phyloP scores from a whole-genome alignment of 1,284 basidiomycete genomes.

The Heterobasidion annosum region DNA sequence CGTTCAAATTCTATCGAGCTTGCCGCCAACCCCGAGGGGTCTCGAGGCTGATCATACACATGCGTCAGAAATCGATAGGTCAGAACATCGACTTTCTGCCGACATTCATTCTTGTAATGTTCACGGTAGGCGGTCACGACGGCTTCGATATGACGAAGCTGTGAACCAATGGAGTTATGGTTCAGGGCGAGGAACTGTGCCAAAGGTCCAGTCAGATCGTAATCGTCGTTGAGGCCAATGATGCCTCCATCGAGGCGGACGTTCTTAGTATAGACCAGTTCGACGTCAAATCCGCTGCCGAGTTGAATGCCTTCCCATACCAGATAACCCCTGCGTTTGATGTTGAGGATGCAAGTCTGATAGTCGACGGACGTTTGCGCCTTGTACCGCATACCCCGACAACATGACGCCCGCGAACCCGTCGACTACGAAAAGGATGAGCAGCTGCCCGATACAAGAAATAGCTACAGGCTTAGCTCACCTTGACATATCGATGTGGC shows the following conservation, averaged over 20 bases:
- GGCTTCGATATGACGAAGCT: slow-evolving; percentile 37
- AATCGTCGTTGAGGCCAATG: slow-evolving; percentile 65
- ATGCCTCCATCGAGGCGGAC: slow-evolving; percentile 42
- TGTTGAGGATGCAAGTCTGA: slow-evolving; percentile 39
- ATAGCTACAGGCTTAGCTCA: slow-evolving; percentile 18
- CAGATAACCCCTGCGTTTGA: slow-evolving; percentile 49
- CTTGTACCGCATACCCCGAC: slow-evolving; percentile 34
- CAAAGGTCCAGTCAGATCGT: slow-evolving; percentile 51
- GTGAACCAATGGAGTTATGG: slow-evolving; percentile 36
- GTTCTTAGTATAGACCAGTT: slow-evolving; percentile 47
- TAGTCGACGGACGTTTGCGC: slow-evolving; percentile 42
- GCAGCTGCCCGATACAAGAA: slow-evolving; percentile 6
- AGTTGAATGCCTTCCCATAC: slow-evolving; percentile 51
- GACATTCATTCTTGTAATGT: slow-evolving; percentile 40
- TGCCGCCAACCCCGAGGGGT: slow-evolving; percentile 33
- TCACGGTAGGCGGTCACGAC: slow-evolving; percentile 46
- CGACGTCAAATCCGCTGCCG: slow-evolving; percentile 64
- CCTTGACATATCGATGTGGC: slow-evolving; percentile 56
- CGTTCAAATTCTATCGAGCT: slow-evolving; percentile 40
- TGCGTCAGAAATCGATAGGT: slow-evolving; percentile 61
- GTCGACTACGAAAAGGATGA: slow-evolving; percentile 28
- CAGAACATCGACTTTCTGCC: slow-evolving; percentile 46
- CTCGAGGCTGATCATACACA: slow-evolving; percentile 49
- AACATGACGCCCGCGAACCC: slow-evolving; percentile 30
- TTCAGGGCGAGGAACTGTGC: slow-evolving; percentile 64